These are phyloP conservation scores for Cystobasidium ongulense DNA, from an alignment of 768 basidiomycete species.

Conservation along the genomic window DNA sequence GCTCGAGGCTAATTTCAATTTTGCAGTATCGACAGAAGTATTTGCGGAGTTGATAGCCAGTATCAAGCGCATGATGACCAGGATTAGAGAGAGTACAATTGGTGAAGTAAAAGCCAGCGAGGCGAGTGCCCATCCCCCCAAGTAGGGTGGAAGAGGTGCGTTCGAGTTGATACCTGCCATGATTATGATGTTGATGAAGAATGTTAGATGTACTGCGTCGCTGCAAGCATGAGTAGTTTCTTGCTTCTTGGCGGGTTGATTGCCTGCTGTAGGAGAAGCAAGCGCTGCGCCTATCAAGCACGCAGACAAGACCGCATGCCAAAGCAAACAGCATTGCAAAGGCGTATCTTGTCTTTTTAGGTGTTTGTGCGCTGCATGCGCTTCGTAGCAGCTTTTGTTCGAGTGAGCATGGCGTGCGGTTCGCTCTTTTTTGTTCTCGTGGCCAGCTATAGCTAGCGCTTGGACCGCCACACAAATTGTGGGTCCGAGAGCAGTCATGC, in stretches of 20 bases:
- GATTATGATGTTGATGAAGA: background rate
- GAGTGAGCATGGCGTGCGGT: no score
- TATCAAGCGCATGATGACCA: constrained; percentile 14
- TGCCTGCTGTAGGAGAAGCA: no score
- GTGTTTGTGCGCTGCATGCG: no score
- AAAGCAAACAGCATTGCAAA: background rate
- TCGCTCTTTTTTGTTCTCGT: no score
- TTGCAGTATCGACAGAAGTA: constrained; percentile 13
- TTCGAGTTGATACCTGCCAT: background rate
- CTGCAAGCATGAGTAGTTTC: background rate
- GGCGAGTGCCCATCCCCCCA: constrained; percentile 20
- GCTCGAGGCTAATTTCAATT: constrained; percentile 13
- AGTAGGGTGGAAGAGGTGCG: constrained; percentile 29
- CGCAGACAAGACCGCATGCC: no score
- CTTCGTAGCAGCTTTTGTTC: background rate
- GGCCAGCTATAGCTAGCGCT: no score
- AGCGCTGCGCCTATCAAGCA: no score
- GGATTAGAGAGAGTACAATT: constrained; percentile 6
- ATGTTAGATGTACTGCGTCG: background rate
- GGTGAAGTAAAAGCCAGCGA: constrained; percentile 28
- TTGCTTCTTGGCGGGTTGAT: no score
- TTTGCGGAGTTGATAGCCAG: constrained; percentile 25
- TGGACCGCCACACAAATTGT: background rate
- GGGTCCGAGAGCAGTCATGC: no score
- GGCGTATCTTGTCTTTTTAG: background rate